Evolutionary conservation across 768 basidiomycete species (phyloP).

Genomic region (Pseudohyphozyma bogoriensis): DNA sequence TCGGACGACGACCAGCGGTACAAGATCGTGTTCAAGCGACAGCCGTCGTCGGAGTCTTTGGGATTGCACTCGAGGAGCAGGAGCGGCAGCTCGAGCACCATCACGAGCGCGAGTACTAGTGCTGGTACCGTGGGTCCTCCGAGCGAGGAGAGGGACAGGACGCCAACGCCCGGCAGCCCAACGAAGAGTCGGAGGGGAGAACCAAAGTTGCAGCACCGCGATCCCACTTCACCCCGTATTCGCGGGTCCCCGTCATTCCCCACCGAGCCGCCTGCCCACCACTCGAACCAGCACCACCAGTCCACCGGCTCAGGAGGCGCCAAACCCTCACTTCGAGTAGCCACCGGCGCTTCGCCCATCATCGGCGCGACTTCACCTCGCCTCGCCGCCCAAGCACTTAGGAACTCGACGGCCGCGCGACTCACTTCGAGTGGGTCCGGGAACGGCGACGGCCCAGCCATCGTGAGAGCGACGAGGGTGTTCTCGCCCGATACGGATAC

Average conservation of each 20-base stretch:
- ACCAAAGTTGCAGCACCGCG: too few relatives aligned
- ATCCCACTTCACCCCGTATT: constrained; percentile 26
- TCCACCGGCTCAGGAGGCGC: too few relatives aligned
- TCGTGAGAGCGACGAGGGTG: constrained; percentile 29
- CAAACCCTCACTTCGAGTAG: constrained; percentile 3
- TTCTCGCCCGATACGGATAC: constrained; percentile 32
- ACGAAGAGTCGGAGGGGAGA: constrained; percentile 21
- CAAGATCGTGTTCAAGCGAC: constrained; percentile 10
- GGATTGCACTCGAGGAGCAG: neutral
- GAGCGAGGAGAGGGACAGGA: neutral
- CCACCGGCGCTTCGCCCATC: constrained; percentile 1
- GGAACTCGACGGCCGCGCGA: constrained; percentile 24
- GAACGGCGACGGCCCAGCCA: constrained; percentile 12
- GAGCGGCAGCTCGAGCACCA: neutral
- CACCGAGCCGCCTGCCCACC: neutral
- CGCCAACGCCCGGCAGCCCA: constrained; percentile 1
- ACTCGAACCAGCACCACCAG: neutral
- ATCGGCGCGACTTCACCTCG: constrained; percentile 1
- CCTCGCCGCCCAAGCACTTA: constrained; percentile 21
- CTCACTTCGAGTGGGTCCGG: constrained; percentile 14
- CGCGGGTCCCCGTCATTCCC: too few relatives aligned
- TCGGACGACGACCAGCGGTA: constrained; percentile 26
- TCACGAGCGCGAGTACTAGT: neutral
- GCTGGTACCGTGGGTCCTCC: too few relatives aligned
- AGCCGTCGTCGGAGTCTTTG: neutral